Conservation (phyloP, 2,329 filamentous ascomycete species). For the Claviceps maximensis region DNA sequence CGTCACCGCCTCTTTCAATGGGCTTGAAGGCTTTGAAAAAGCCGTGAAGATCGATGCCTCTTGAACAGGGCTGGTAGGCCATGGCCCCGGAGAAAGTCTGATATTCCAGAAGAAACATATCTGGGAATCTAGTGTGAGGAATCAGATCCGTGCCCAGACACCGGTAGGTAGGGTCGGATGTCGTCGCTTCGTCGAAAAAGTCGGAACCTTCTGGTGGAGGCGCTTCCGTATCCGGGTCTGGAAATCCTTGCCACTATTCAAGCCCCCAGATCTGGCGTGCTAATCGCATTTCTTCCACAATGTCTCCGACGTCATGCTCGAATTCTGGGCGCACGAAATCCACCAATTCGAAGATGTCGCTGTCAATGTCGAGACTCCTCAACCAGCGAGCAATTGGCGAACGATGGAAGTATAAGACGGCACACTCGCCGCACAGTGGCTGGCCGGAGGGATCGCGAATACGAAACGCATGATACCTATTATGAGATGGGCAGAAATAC, state of each 20-base stretch:
- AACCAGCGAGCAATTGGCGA: slow-evolving; percentile 11
- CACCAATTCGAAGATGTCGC: slow-evolving; percentile 2
- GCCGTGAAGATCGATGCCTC: slow-evolving; percentile 8
- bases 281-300: slow-evolving; percentile 3
- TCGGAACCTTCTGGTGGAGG: not conserved
- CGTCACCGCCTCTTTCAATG: slow-evolving; percentile 13
- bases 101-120: slow-evolving; percentile 15
- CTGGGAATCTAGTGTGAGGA: slow-evolving; percentile 10
- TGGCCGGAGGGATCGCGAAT: slow-evolving; percentile 8
- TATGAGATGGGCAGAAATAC: slow-evolving; percentile 20
- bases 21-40: slow-evolving; percentile 12
- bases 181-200: slow-evolving; percentile 10
- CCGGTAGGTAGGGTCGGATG: slow-evolving; percentile 13
- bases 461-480: slow-evolving; percentile 15
- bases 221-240: not conserved
- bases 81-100: slow-evolving; percentile 13
- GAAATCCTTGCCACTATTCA: not conserved
- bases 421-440: slow-evolving; percentile 21
- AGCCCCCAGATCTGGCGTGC: not conserved
- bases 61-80: slow-evolving; percentile 19
- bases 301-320: not conserved
- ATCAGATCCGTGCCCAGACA: slow-evolving; percentile 11
- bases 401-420: slow-evolving; percentile 15
- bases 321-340: not conserved
- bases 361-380: slow-evolving; percentile 8